These are phyloP conservation scores for Alternaria sp. DNA, from an alignment of 2,329 filamentous ascomycete species.

Conservation along the genomic window DNA sequence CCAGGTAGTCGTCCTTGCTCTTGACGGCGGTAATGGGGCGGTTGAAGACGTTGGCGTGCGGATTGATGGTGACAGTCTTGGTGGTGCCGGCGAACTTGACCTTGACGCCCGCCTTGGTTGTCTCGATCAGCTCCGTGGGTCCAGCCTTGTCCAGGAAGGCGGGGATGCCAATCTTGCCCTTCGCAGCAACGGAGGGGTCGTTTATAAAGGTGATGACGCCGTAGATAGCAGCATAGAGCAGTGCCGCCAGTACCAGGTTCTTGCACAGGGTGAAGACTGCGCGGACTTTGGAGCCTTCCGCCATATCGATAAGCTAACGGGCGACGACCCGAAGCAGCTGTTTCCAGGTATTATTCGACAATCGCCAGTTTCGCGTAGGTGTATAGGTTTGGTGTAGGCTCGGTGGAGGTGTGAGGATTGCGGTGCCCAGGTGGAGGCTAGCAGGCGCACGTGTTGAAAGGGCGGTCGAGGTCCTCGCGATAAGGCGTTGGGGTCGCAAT, in stretches of 20 bases:
- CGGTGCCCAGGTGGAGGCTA: neutral
- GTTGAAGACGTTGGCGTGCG: constrained; percentile 61
- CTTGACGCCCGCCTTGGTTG: constrained; percentile 49
- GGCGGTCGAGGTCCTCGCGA: neutral
- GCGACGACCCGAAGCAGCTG: constrained; percentile 23
- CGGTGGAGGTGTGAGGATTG: neutral
- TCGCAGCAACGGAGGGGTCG: constrained; percentile 49
- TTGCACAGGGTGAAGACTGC: constrained; percentile 49
- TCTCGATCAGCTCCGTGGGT: constrained; percentile 50
- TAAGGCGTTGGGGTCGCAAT: neutral
- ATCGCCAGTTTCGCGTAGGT: constrained; percentile 12
- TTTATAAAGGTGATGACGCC: constrained; percentile 50
- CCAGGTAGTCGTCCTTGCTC: constrained; percentile 60
- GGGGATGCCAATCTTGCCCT: constrained; percentile 51
- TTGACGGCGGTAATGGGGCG: constrained; percentile 58
- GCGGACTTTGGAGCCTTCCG: constrained; percentile 39
- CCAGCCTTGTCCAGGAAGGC: constrained; percentile 51
- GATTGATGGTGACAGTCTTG: constrained; percentile 56
- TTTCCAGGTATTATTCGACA: constrained; percentile 7
- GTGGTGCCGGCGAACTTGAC: constrained; percentile 52
- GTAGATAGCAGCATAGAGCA: constrained; percentile 52
- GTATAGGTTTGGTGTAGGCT: neutral
- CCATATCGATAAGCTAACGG: constrained; percentile 36
- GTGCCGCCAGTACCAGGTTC: constrained; percentile 52
- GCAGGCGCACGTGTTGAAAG: neutral